phyloP scores from a whole-genome alignment of 179 eudicot species.

The Drosera spatulata region DNA sequence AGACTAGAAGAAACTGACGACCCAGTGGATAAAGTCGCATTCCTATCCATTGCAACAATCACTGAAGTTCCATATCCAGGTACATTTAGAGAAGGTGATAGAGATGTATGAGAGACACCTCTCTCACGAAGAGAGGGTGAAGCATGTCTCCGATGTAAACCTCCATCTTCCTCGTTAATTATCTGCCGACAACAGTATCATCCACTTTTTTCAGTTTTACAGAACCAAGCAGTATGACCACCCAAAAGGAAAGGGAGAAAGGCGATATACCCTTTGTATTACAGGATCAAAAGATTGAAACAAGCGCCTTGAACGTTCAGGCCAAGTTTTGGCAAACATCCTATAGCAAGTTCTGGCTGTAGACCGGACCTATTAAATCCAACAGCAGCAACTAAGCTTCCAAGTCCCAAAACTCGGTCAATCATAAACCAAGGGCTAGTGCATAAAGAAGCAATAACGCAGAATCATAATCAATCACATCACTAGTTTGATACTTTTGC shows the following conservation, averaged over 20 bases:
- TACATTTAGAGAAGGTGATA: conserved; percentile 44
- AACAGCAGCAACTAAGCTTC: conserved; percentile 1
- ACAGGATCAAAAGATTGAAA: conserved; percentile 87
- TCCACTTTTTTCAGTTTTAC: neutral
- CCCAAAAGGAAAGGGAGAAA: neutral
- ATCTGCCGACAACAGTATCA: conserved; percentile 26
- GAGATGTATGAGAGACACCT: conserved; percentile 39
- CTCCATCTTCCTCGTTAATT: conserved; percentile 90
- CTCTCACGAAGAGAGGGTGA: conserved; percentile 91
- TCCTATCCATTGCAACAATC: conserved; percentile 92
- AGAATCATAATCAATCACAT: too few species aligned
- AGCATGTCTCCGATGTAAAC: conserved; percentile 85
- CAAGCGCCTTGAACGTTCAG: conserved; percentile 84
- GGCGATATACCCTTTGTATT: conserved; percentile 68
- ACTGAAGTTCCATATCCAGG: conserved; percentile 99
- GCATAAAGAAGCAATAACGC: too few species aligned
- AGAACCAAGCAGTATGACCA: neutral
- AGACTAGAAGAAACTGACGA: conserved; percentile 65
- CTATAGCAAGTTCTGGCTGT: conserved; percentile 97
- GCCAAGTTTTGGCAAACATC: conserved; percentile 96
- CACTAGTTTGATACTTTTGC: too few species aligned
- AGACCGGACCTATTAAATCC: conserved; percentile 64
- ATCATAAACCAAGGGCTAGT: conserved; percentile 6
- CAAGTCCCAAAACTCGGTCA: neutral
- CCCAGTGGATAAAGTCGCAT: conserved; percentile 57